Conservation (phyloP, 768 basidiomycete species). For the Collybia nuda region DNA sequence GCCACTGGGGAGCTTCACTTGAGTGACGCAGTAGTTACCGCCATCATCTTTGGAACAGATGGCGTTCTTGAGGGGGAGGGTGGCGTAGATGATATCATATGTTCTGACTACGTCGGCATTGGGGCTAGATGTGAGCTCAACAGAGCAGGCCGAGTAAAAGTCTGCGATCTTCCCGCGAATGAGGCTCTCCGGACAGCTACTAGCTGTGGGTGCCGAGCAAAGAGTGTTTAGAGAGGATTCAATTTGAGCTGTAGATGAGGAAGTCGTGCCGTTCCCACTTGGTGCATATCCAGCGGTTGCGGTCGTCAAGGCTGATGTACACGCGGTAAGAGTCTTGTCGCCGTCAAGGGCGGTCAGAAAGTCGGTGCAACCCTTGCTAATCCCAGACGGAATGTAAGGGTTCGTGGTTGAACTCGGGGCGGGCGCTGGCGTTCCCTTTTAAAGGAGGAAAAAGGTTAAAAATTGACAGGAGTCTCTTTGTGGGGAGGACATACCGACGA, state of each 20-base stretch:
- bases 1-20: conserved; percentile 35
- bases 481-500: conserved; percentile 27
- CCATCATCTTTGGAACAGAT: conserved; percentile 76
- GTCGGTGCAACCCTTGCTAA: conserved; percentile 50
- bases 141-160: conserved; percentile 71
- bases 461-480: neutral
- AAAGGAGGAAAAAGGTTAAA: conserved; percentile 18
- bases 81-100: conserved; percentile 81
- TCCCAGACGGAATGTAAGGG: conserved; percentile 57
- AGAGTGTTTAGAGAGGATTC: conserved; percentile 50
- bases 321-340: conserved; percentile 54
- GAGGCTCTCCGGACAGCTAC: conserved; percentile 53
- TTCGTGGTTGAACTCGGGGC: neutral
- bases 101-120: conserved; percentile 51
- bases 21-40: conserved; percentile 67
- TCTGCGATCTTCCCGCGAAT: conserved; percentile 61
- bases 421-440: conserved; percentile 2
- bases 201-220: conserved; percentile 48
- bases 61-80: conserved; percentile 64
- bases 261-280: conserved; percentile 37
- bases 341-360: conserved; percentile 68
- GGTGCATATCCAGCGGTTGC: conserved; percentile 59
- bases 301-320: conserved; percentile 60
- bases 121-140: conserved; percentile 60
- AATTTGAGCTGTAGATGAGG: conserved; percentile 44